phyloP scores from a whole-genome alignment of 2,329 filamentous ascomycete species.

The Raffaelea ambrosiae region DNA sequence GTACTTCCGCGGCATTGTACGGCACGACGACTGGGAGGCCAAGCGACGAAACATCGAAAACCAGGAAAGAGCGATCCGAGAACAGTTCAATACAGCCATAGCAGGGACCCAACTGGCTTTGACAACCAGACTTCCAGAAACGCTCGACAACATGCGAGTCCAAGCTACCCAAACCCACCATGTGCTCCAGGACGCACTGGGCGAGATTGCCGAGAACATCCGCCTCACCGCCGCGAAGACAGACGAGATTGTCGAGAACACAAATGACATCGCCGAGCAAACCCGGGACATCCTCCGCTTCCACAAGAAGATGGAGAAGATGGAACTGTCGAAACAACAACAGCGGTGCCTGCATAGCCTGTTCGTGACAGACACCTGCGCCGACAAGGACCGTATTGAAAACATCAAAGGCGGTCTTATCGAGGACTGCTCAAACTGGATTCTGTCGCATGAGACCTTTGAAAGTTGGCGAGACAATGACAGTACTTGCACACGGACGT shows the following conservation, averaged over 20 bases:
- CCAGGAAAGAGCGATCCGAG: background rate
- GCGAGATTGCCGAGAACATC: background rate
- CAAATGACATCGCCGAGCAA: too few relatives aligned
- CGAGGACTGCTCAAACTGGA: constrained; percentile 11
- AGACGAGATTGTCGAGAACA: too few relatives aligned
- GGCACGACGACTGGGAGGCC: constrained; percentile 4
- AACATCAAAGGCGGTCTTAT: constrained; percentile 11
- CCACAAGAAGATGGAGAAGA: background rate
- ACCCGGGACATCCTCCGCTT: background rate
- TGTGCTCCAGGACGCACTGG: background rate
- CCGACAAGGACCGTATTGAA: constrained; percentile 12
- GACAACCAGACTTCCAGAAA: background rate
- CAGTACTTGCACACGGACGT: constrained; percentile 3
- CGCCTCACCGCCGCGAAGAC: too few relatives aligned
- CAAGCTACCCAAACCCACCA: background rate
- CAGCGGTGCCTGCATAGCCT: background rate
- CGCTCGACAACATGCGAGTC: background rate
- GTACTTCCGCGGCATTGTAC: constrained; percentile 2
- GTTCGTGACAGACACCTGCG: constrained; percentile 11
- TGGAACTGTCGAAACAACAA: background rate
- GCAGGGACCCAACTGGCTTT: background rate
- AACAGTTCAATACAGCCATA: background rate
- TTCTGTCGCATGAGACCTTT: constrained; percentile 10
- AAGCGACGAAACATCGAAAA: constrained; percentile 1
- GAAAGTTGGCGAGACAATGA: constrained; percentile 8